Conservation (phyloP, 352 stramenopile genomes). For the Phytopythium aichiense region DNA sequence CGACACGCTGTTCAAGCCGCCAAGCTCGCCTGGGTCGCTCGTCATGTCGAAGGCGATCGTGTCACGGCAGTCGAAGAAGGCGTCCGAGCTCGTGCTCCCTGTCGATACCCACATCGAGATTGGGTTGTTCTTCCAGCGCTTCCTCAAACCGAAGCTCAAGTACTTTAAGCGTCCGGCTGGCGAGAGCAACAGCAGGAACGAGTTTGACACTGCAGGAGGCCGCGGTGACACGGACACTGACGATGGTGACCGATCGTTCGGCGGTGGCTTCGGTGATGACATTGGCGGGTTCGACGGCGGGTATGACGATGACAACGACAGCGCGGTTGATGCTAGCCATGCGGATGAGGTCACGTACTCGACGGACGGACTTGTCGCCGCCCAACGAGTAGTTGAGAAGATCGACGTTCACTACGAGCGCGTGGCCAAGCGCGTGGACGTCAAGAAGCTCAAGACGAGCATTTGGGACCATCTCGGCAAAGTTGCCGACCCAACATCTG, state of each 20-base stretch:
- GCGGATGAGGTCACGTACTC: conserved; percentile 45
- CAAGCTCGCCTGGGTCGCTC: conserved; percentile 29
- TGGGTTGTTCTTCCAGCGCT: conserved; percentile 67
- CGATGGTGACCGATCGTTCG: conserved; percentile 21
- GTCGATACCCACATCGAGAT: conserved; percentile 75
- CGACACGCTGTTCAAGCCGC: conserved; percentile 34
- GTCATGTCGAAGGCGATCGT: conserved; percentile 46
- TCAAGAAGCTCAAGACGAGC: conserved; percentile 95
- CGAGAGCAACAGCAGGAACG: conserved; percentile 6
- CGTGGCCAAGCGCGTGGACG: conserved; percentile 96
- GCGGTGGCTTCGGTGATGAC: conserved; percentile 35
- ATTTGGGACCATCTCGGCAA: conserved; percentile 89
- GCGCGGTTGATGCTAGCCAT: conserved; percentile 6
- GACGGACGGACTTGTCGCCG: conserved; percentile 64
- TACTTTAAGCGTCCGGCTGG: conserved; percentile 44
- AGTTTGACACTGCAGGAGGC: conserved; percentile 10
- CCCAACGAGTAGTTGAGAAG: conserved; percentile 93
- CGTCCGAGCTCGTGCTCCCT: conserved; percentile 63
- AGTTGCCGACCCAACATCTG: conserved; percentile 14
- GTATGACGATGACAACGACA: conserved; percentile 35
- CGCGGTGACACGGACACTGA: conserved; percentile 16
- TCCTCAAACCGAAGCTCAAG: conserved; percentile 66
- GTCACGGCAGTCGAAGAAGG: conserved; percentile 48
- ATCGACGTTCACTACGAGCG: conserved; percentile 92
- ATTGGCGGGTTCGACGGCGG: conserved; percentile 27